Percentiles rank a stretch among this genome's conserved stretches.
phyloP scores from a whole-genome alignment of 345 rosid species.

The Citrus australasica region DNA sequence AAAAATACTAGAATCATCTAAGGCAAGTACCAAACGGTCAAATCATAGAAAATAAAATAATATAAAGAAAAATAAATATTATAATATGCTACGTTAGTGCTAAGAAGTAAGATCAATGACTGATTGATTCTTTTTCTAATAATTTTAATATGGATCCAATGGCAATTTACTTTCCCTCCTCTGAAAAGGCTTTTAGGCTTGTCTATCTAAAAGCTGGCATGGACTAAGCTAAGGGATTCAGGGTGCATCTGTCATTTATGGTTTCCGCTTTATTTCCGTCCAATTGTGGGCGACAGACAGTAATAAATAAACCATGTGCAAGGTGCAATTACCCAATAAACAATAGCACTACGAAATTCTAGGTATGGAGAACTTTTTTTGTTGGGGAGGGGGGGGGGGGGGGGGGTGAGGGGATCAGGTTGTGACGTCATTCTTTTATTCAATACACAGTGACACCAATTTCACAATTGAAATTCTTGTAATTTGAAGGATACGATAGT shows the following conservation, averaged over 20 bases:
- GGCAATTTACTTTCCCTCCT: neutral
- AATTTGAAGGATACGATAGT: neutral
- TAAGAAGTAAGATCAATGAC: no score
- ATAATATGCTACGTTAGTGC: no score
- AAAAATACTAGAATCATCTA: no score
- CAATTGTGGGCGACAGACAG: neutral
- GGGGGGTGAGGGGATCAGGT: neutral
- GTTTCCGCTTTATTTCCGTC: no score
- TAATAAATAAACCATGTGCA: neutral
- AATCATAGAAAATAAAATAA: no score
- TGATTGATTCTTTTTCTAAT: no score
- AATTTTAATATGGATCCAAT: neutral
- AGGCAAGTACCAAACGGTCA: no score
- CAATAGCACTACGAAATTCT: neutral
- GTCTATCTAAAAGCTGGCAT: neutral
- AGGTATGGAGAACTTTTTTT: no score
- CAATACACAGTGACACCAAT: no score
- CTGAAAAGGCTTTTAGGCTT: neutral
- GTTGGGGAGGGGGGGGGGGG: no score
- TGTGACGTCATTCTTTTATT: neutral
- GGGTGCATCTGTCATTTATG: neutral
- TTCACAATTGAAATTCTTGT: neutral
- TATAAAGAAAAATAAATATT: no score
- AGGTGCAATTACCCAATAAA: neutral
- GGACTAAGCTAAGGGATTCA: neutral